Evolutionary conservation across 1,139 yeast species (phyloP), one percentile per base, ranked within the genome.

Genomic region (Yamadazyma jaroonii): DNA sequence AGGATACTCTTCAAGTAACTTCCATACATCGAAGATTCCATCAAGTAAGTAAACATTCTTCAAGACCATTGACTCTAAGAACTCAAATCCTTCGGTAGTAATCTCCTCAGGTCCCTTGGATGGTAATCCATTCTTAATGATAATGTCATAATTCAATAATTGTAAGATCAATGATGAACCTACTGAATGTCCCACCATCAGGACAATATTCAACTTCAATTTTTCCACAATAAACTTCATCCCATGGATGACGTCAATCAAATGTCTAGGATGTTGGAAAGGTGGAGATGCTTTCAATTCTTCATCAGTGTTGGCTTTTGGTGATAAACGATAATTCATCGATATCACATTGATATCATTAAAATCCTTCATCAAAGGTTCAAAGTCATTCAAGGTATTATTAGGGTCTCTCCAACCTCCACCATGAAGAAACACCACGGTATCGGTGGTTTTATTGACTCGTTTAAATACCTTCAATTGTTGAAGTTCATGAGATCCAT

Each of bases 371-470:
- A 42, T 30, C 4, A 83, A 50, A 3, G 52, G 50, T 12, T 63
- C 62, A 40, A 78, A 80, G 52, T 84, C 94, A 32, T 67, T 61
- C 35, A 58, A 73, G 0, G 86, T 78, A 53, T 83, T 81, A 2
- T 47, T 56, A 0, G 81, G 79, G 52, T 85, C 95, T 46, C 86
- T 64, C 96, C 96, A 88, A 0, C 92, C 95, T 0, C 96, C 96
- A 0, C 96, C 96, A 56, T 88, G 96, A 27, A 88, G 72, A 46
- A 78, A 80, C 1, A 87, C 61, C 3, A 71, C 50, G 2, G 60
- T 48, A 9, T 42, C 39, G 4, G 24, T 39, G 32, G 51, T 50
- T 9, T 34, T 33, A 30, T 45, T 46, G 2, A 32, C 39, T 28
- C 36, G 40, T 6, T 48, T 40, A 38, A 57, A 59, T 2, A 57